phyloP scores from a whole-genome alignment of 345 rosid species.

The Populus alba region DNA sequence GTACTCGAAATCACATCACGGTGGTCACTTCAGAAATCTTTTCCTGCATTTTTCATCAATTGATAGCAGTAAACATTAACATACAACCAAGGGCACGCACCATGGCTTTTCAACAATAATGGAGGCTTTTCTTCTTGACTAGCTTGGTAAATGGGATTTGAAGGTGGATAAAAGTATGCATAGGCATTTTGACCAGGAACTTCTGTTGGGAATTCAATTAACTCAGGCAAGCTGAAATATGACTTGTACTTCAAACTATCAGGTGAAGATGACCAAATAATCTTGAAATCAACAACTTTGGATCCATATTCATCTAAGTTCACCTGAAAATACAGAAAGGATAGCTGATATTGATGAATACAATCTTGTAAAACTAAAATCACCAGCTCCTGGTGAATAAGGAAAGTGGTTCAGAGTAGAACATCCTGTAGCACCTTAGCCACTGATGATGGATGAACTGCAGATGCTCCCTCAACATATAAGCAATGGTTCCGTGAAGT shows the following conservation, averaged over 20 bases:
- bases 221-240: slow-evolving; percentile 79
- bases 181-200: slow-evolving; percentile 80
- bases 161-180: slow-evolving; percentile 85
- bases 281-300: slow-evolving; percentile 50
- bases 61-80: not conserved
- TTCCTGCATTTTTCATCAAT: not conserved
- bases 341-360: not conserved
- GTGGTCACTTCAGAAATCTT: not conserved
- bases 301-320: slow-evolving; percentile 52
- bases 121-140: slow-evolving; percentile 82
- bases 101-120: slow-evolving; percentile 81
- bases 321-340: slow-evolving; percentile 45
- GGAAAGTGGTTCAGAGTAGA: not conserved
- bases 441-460: slow-evolving; percentile 74
- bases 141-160: slow-evolving; percentile 61
- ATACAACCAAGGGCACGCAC: slow-evolving; percentile 36
- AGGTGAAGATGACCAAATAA: slow-evolving; percentile 86
- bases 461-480: slow-evolving; percentile 85
- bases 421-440: slow-evolving; percentile 57
- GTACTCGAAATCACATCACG: no score
- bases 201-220: slow-evolving; percentile 86
- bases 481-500: slow-evolving; percentile 59
- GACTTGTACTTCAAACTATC: slow-evolving; percentile 60
- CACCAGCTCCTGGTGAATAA: not conserved
- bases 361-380: not conserved